These are phyloP conservation scores for Macadamia integrifolia DNA, from an alignment of 164 flowering plant genomes.

Conservation along the genomic window DNA sequence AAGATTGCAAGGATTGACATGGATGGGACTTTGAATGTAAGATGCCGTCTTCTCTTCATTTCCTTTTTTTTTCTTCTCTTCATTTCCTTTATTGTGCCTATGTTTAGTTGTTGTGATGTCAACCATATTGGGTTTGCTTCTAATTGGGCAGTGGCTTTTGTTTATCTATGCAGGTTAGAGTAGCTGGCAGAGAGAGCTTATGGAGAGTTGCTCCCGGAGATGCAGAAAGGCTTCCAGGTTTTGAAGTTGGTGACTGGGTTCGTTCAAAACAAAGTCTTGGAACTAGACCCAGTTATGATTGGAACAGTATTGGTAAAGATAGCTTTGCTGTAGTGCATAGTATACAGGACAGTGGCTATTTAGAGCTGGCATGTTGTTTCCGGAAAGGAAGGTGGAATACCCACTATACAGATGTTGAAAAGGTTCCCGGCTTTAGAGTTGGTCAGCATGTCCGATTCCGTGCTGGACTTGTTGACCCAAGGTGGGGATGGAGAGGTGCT, in stretches of 20 bases:
- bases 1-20: conserved; percentile 84
- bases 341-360: conserved; percentile 74
- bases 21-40: conserved; percentile 96
- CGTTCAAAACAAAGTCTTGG: conserved; percentile 79
- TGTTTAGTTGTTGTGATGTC: background rate
- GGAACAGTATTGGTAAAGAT: conserved; percentile 81
- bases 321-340: conserved; percentile 81
- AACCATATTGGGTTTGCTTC: background rate
- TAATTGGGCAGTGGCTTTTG: conserved; percentile 4
- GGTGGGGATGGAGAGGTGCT: conserved; percentile 98
- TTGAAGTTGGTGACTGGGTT: conserved; percentile 99
- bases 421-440: conserved; percentile 59
- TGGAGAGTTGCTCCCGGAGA: conserved; percentile 99
- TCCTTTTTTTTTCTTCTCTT: background rate
- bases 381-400: conserved; percentile 67
- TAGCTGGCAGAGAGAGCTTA: conserved; percentile 62
- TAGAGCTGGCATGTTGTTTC: conserved; percentile 88
- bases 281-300: conserved; percentile 86
- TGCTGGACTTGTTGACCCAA: conserved; percentile 67
- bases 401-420: conserved; percentile 80
- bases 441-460: conserved; percentile 87
- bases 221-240: conserved; percentile 82
- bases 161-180: conserved; percentile 49
- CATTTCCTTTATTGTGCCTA: background rate
- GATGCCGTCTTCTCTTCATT: conserved; percentile 12